phyloP scores from a whole-genome alignment of 495 filamentous ascomycete genomes.

The Niebla homalea region DNA sequence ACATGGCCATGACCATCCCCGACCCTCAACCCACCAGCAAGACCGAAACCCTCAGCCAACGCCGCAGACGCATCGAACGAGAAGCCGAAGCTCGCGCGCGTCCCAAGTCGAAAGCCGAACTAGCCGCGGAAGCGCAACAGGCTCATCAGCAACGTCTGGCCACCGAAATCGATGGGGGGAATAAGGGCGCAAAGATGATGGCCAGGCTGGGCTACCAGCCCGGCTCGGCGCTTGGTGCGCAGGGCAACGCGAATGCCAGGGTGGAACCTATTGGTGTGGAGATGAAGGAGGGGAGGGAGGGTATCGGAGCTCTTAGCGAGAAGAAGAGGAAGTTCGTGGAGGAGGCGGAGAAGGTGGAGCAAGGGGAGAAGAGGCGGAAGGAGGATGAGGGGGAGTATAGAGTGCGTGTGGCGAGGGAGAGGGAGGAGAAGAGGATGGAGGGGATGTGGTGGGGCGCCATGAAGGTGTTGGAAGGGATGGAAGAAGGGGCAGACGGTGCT shows the following conservation, averaged over 20 bases:
- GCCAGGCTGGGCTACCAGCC: conserved; percentile 81
- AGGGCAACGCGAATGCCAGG: conserved; percentile 20
- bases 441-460: conserved; percentile 58
- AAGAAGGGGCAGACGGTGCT: conserved; percentile 23
- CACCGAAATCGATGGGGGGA: conserved; percentile 47
- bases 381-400: conserved; percentile 62
- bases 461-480: conserved; percentile 67
- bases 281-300: conserved; percentile 70
- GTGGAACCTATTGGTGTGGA: conserved; percentile 54
- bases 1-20: conserved; percentile 50
- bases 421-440: conserved; percentile 57
- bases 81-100: conserved; percentile 47
- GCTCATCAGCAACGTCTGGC: conserved; percentile 63
- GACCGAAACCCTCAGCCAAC: conserved; percentile 45
- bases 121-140: conserved; percentile 50
- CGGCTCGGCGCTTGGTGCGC: conserved; percentile 50
- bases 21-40: conserved; percentile 30
- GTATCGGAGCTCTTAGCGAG: conserved; percentile 73
- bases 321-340: conserved; percentile 70
- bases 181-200: conserved; percentile 92
- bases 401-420: conserved; percentile 56
- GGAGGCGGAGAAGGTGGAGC: conserved; percentile 39
- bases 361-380: conserved; percentile 44
- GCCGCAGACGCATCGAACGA: conserved; percentile 38
- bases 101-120: conserved; percentile 71